Base-by-base conservation (phyloP, 2,329 filamentous ascomycete genomes). In the Ceratocystis colombiana region DNA sequence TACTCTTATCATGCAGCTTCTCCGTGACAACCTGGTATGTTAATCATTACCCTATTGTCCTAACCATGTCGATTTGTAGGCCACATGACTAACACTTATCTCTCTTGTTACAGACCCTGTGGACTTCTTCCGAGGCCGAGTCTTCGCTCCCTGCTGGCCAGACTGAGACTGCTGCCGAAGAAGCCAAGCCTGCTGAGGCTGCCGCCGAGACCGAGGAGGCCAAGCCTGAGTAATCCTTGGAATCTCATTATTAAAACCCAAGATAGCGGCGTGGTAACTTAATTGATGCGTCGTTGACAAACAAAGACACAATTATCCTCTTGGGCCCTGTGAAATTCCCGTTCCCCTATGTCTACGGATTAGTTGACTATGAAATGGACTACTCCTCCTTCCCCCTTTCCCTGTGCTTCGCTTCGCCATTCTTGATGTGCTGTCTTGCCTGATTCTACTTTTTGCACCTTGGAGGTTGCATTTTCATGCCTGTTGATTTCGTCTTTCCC, bases 121-220 rank as follows among this genome's bases (percentile, higher is more conserved):
- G 94, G 94, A 97, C 94, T 75, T 97, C 93, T 69, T 97, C 93
- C 72, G 94, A 97, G 85, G 90, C 92, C 70, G 94, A 97, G 83
- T 85, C 89, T 73, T 80, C 88, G 71, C 81, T 83, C 70, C 77
- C 77, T 68, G 76, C 77, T 69, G 76, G 77, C 69, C 79, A 83
- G 72, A 76, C 79, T 68, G 77, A 82, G 68, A 77, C 84, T 68
- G 46, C 68, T 28, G 30, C 65, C 25, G 68, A 66, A 45, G 79
- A 82, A 70, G 75, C 81, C 68, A 84, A 85, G 73, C 79, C 85
- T 7, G 37, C 66, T 70, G 76, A 85, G 68, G 79, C 79, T 70
- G 78, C 79, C 68, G 76, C 79, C 67, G 71, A 80, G 68, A 73
- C 79, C 66, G 83, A 86, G 76, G 89, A 90, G 82, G 77, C 83